Evolutionary conservation across 352 stramenopile species (phyloP).

Genomic region (Globisporangium megalacanthum): DNA sequence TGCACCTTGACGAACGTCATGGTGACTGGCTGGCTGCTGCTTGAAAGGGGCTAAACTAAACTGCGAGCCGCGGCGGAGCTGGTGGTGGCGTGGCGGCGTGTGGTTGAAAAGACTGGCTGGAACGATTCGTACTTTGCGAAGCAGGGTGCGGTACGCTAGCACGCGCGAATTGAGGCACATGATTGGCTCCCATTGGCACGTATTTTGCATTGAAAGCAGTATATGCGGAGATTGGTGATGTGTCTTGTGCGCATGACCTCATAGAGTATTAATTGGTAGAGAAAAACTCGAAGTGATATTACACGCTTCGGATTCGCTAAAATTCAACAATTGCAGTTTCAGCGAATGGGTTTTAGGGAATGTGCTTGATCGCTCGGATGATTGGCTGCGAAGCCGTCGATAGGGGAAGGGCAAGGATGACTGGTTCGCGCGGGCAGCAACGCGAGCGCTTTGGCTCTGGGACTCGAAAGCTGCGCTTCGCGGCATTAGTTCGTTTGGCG

Average conservation of each 20-base stretch:
- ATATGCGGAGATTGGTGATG: not conserved
- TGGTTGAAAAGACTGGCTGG: not conserved
- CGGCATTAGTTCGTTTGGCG: slow-evolving; percentile 81
- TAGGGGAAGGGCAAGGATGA: slow-evolving; percentile 52
- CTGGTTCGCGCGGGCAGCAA: slow-evolving; percentile 54
- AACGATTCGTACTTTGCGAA: slow-evolving; percentile 2
- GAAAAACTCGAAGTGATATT: not conserved
- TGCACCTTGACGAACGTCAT: slow-evolving; percentile 97
- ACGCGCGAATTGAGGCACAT: too few species aligned
- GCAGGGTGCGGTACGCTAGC: not conserved
- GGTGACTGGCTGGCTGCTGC: slow-evolving; percentile 42
- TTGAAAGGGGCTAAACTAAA: slow-evolving; percentile 68
- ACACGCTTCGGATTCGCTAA: slow-evolving; percentile 6
- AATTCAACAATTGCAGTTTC: slow-evolving; percentile 11
- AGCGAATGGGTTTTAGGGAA: slow-evolving; percentile 23
- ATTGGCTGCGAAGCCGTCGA: slow-evolving; percentile 32
- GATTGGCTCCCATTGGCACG: not conserved
- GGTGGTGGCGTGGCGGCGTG: not conserved
- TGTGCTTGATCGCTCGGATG: not conserved
- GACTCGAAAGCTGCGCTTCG: slow-evolving; percentile 6
- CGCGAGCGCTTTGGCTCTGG: slow-evolving; percentile 14
- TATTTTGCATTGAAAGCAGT: not conserved
- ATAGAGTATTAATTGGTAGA: too few species aligned
- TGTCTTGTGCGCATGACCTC: too few species aligned
- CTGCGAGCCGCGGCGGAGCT: not conserved